Conservation (phyloP, 306 rosid genomes). For the Boehmeria nivea region DNA sequence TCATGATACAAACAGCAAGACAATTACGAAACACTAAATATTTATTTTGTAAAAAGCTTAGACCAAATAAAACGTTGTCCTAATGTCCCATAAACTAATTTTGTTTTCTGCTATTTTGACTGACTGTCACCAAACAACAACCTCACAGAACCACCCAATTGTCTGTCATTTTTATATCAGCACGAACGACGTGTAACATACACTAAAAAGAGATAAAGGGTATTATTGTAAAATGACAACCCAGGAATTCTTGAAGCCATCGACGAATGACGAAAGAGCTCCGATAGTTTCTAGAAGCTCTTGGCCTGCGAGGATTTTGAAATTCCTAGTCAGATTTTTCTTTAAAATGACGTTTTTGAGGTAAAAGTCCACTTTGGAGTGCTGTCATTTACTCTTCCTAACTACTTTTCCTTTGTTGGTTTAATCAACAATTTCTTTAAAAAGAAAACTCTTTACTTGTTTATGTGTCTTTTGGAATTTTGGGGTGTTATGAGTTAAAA, state of each 20-base stretch:
- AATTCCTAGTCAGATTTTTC: not conserved
- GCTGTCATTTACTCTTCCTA: not conserved
- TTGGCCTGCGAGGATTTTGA: slow-evolving; percentile 2
- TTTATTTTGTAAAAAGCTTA: too few species aligned
- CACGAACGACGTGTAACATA: too few species aligned
- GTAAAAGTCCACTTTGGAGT: slow-evolving; percentile 10
- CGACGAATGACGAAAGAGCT: not conserved
- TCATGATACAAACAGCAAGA: too few species aligned
- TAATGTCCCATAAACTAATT: too few species aligned
- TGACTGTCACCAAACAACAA: not conserved
- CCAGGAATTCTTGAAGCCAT: slow-evolving; percentile 19
- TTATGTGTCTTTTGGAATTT: too few species aligned
- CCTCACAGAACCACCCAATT: not conserved
- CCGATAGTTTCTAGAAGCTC: slow-evolving; percentile 24
- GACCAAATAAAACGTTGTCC: too few species aligned
- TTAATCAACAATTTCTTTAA: not conserved
- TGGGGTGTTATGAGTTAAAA: too few species aligned
- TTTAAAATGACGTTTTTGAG: not conserved
- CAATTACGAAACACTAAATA: too few species aligned
- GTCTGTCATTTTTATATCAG: too few species aligned
- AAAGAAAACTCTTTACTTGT: too few species aligned
- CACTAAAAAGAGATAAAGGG: too few species aligned
- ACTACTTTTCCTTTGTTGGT: not conserved
- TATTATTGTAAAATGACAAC: too few species aligned
- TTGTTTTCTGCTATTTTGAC: not conserved